Conservation (phyloP, 2,329 filamentous ascomycete genomes). For the Thielaviopsis populi region DNA sequence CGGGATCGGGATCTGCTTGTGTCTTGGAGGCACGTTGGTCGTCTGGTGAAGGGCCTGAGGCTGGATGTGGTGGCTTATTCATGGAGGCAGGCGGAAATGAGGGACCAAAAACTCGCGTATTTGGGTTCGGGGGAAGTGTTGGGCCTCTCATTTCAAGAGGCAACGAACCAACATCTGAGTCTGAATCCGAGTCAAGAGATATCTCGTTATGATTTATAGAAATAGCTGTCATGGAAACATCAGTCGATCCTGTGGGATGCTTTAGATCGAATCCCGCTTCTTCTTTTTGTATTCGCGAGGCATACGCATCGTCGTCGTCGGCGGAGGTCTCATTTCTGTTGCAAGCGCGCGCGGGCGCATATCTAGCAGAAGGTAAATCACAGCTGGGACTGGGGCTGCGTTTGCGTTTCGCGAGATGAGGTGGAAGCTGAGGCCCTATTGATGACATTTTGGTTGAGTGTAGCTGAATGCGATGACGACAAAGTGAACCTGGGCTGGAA, state of each 20-base stretch:
- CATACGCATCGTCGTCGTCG: conserved; percentile 22
- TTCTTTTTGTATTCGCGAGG: neutral
- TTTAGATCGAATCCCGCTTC: too few relatives aligned
- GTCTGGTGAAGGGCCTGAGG: conserved; percentile 6
- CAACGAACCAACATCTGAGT: conserved; percentile 22
- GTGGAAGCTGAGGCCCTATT: conserved; percentile 55
- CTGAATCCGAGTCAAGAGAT: conserved; percentile 22
- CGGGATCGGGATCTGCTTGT: conserved; percentile 16
- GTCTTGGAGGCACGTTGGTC: neutral
- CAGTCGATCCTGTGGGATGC: neutral
- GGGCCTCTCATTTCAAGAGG: conserved; percentile 21
- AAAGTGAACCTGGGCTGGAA: too few relatives aligned
- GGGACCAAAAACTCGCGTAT: conserved; percentile 17
- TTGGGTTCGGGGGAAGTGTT: conserved; percentile 19
- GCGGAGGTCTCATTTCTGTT: conserved; percentile 25
- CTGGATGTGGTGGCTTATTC: conserved; percentile 24
- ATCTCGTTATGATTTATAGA: neutral
- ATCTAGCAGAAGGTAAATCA: conserved; percentile 31
- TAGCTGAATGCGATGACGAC: neutral
- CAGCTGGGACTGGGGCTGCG: conserved; percentile 33
- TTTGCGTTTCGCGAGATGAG: conserved; percentile 50
- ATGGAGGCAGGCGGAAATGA: conserved; percentile 23
- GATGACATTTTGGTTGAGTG: conserved; percentile 40
- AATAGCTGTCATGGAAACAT: too few relatives aligned
- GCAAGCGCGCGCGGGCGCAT: conserved; percentile 20